Conservation (phyloP, 768 basidiomycete genomes). For the Rhizopogon roseolus region DNA sequence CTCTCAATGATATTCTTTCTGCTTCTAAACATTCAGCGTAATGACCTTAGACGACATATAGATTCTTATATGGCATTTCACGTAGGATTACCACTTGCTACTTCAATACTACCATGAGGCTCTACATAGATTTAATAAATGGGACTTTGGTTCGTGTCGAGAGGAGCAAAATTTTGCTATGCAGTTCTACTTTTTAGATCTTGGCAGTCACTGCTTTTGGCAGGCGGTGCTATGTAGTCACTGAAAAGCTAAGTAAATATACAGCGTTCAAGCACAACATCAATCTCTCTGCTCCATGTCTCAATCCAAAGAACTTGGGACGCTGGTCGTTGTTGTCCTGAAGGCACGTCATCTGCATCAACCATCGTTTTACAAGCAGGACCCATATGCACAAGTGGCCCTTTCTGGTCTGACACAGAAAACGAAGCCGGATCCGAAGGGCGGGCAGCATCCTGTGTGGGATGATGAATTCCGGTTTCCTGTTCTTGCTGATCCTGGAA, state of each 20-base stretch:
- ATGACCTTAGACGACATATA: background rate
- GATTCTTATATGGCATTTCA: too few relatives aligned
- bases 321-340: constrained; percentile 78
- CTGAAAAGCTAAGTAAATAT: too few relatives aligned
- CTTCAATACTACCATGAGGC: too few relatives aligned
- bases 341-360: constrained; percentile 55
- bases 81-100: too few relatives aligned
- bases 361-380: constrained; percentile 86
- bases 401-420: constrained; percentile 59
- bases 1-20: constrained; percentile 61
- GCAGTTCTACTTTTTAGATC: too few relatives aligned
- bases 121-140: too few relatives aligned
- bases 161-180: too few relatives aligned
- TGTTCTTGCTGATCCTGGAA: constrained; percentile 38
- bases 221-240: too few relatives aligned
- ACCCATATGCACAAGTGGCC: constrained; percentile 70
- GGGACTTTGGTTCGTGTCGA: too few relatives aligned
- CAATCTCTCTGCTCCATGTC: constrained; percentile 13
- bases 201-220: too few relatives aligned
- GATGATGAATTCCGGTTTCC: constrained; percentile 55
- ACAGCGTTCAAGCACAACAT: too few relatives aligned
- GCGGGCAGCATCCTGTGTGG: constrained; percentile 93
- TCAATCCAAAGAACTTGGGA: constrained; percentile 57
- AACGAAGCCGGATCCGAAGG: constrained; percentile 73
- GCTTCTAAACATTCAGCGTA: constrained; percentile 18